These are phyloP conservation scores for Candida nonsorbophila DNA, from an alignment of 805 yeast genomes.

Conservation along the genomic window DNA sequence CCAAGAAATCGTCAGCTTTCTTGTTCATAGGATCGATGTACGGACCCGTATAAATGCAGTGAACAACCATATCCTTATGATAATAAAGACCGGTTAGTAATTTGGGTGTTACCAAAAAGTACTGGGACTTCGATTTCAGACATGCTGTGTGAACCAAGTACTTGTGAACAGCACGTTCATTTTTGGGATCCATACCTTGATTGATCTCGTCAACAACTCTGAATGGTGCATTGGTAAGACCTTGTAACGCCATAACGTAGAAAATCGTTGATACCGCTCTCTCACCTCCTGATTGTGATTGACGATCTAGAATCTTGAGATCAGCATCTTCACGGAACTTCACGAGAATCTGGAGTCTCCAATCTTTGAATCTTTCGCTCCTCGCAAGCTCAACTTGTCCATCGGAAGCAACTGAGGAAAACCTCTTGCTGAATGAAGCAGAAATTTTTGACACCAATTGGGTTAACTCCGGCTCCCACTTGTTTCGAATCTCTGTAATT, in stretches of 20 bases:
- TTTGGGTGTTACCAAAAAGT: conserved; percentile 91
- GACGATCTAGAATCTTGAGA: conserved; percentile 71
- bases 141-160: conserved; percentile 85
- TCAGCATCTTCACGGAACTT: conserved; percentile 76
- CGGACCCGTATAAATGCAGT: conserved; percentile 59
- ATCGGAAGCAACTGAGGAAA: conserved; percentile 73
- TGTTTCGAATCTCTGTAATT: conserved; percentile 31
- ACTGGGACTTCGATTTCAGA: conserved; percentile 56
- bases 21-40: conserved; percentile 14
- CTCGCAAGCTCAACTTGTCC: conserved; percentile 70
- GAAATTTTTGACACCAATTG: conserved; percentile 53
- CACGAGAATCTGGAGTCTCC: conserved; percentile 83
- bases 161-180: conserved; percentile 81
- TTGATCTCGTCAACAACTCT: conserved; percentile 96
- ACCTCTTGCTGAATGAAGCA: conserved; percentile 56
- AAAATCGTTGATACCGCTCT: conserved; percentile 92
- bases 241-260: conserved; percentile 86
- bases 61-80: conserved; percentile 75
- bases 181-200: conserved; percentile 96
- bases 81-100: conserved; percentile 72
- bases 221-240: conserved; percentile 82
- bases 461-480: conserved; percentile 63
- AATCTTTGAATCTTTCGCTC: conserved; percentile 54
- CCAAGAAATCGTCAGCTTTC: conserved; percentile 20
- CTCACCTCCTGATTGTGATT: conserved; percentile 96